Percentiles rank a stretch among this genome's conserved stretches.
phyloP scores from a whole-genome alignment of 257 asterid genomes.

The Eustoma russellianum region DNA sequence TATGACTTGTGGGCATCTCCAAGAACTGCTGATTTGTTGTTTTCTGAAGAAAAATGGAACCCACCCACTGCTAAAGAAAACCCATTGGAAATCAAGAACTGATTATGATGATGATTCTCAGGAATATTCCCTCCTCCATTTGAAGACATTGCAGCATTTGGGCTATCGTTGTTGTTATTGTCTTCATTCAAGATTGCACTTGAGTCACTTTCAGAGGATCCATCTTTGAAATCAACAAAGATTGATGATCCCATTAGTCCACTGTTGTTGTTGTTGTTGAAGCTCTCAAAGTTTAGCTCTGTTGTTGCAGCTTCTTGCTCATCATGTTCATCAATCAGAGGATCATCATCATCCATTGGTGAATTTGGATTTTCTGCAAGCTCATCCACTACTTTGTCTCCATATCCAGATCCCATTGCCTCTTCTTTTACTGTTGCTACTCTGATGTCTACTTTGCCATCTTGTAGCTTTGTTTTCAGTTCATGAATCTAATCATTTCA shows the following conservation, averaged over 20 bases:
- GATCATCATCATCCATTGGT: background rate
- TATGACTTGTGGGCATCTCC: slow-evolving; percentile 35
- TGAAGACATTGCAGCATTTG: slow-evolving; percentile 36
- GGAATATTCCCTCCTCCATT: slow-evolving; percentile 14
- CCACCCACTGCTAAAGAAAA: slow-evolving; percentile 3
- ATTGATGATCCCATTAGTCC: slow-evolving; percentile 16
- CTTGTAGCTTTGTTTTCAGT: slow-evolving; percentile 46
- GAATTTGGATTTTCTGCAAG: no score
- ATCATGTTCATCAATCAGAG: slow-evolving; percentile 11
- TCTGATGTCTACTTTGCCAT: slow-evolving; percentile 24
- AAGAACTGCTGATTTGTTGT: slow-evolving; percentile 25
- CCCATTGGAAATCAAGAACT: slow-evolving; percentile 10
- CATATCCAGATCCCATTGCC: slow-evolving; percentile 37
- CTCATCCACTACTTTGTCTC: slow-evolving; percentile 13
- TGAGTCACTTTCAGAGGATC: slow-evolving; percentile 72
- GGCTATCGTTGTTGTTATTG: slow-evolving; percentile 31
- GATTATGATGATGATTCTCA: slow-evolving; percentile 3
- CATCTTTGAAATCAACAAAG: slow-evolving; percentile 50
- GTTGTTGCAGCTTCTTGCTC: slow-evolving; percentile 16
- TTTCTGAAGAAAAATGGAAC: background rate
- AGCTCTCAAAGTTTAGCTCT: slow-evolving; percentile 32
- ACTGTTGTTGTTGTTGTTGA: slow-evolving; percentile 12
- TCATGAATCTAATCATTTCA: slow-evolving; percentile 36
- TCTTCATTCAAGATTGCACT: slow-evolving; percentile 80
- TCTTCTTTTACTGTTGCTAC: slow-evolving; percentile 40